Base-by-base conservation (phyloP, 257 asterid genomes). In the Lycium ferocissimum region DNA sequence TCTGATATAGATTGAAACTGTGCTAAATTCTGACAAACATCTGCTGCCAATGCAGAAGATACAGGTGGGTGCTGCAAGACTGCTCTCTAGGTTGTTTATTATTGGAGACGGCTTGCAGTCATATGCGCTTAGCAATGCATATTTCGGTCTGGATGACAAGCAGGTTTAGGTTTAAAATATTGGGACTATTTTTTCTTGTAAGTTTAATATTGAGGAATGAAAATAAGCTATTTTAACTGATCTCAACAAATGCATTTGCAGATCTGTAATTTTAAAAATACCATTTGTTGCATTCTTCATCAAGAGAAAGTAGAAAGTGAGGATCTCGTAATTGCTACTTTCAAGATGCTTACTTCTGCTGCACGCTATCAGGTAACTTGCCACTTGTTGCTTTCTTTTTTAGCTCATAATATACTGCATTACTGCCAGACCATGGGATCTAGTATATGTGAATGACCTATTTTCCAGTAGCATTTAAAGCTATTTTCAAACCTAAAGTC, bases 141-240 rank as follows among this genome's bases (percentile, higher is more conserved):
- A 91, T 89, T 93, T 97, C 79, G 92, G 95, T 86, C 92, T 97
- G 92, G 97, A 92, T 84, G 97, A 94, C 88, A 91, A 91, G 88
- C 97, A 94, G 98, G 99, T 96, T 11, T 76, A 83, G 81, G 82
- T 85, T 75, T 75, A 61, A 45, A 66, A 56, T 85, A 61, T 66
- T 54, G 47, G 45, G 53, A 72, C 79, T 83, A 61, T 62, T 81
- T 43, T 83, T 87, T 83, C 72, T 66, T 87, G 17, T n/a, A 18
- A 49, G 63, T 40, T 86, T 33, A 58, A 43, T 59, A 37, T 35
- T 22, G 66, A 72, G 20, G 26, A 47, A 63, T 20, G n/a, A 26
- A 38, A 20, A n/a, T 76, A 18, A n/a, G 57, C 43, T 83, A 54
- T 84, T 58, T 65, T 86, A 72, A 71, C 89, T 87, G 56, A 91